A percentile compares a stretch with the other conserved stretches of the same genome.
phyloP scores from a whole-genome alignment of 129 eudicot species.

The Flaveria sonorensis region DNA sequence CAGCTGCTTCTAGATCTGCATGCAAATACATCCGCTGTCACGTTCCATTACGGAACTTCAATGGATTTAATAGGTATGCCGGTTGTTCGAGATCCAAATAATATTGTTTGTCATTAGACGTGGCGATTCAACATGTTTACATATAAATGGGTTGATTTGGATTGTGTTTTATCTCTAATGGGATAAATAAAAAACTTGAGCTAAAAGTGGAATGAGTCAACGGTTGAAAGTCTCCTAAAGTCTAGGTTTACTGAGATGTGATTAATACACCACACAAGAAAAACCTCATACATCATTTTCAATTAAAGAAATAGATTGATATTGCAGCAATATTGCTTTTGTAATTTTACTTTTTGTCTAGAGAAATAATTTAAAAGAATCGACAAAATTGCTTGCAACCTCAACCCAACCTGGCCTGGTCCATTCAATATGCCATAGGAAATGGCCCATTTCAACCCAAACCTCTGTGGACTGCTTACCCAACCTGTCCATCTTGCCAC shows the following conservation, averaged over 20 bases:
- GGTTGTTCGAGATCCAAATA: background rate
- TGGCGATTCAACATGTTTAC: background rate
- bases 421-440: background rate
- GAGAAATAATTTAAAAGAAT: background rate
- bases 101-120: background rate
- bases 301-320: background rate
- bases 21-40: slow-evolving; percentile 74
- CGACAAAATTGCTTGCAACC: background rate
- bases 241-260: background rate
- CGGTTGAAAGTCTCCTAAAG: background rate
- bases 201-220: background rate
- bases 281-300: background rate
- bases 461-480: background rate
- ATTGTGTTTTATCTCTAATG: background rate
- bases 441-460: background rate
- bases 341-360: background rate
- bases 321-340: background rate
- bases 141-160: background rate
- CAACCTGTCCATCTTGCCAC: background rate
- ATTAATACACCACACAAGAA: background rate
- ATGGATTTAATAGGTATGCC: slow-evolving; percentile 77
- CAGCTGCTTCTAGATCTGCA: slow-evolving; percentile 91
- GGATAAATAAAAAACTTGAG: background rate
- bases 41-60: slow-evolving; percentile 92
- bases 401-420: background rate